These are phyloP conservation scores for Moesziomyces sp. DNA, from an alignment of 1,284 basidiomycete species.

Conservation along the genomic window DNA sequence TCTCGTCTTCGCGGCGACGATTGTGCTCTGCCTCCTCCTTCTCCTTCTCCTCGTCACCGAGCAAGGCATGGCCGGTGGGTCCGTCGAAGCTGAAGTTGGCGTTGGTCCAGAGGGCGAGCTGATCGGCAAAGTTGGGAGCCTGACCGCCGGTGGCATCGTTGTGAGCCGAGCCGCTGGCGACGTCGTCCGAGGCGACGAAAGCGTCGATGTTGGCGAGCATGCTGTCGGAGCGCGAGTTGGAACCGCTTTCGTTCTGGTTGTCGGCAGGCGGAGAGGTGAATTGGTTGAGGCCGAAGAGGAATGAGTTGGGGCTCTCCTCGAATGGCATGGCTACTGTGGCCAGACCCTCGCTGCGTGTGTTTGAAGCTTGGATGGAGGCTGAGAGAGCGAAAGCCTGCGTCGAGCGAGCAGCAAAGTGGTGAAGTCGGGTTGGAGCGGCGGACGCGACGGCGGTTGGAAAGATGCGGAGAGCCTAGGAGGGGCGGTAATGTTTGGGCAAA, in stretches of 20 bases:
- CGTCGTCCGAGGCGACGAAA: conserved; percentile 42
- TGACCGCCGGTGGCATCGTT: conserved; percentile 36
- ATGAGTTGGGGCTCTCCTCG: conserved; percentile 57
- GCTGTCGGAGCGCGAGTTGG: conserved; percentile 37
- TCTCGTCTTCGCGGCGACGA: conserved; percentile 47
- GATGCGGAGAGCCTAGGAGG: background rate
- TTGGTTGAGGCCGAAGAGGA: conserved; percentile 62
- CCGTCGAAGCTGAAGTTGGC: conserved; percentile 67
- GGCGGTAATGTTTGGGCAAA: background rate
- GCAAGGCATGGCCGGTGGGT: conserved; percentile 65
- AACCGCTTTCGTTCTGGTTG: conserved; percentile 28
- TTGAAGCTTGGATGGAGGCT: too few relatives aligned
- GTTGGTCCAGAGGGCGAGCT: conserved; percentile 67
- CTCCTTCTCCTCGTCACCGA: conserved; percentile 66
- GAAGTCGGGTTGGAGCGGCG: too few relatives aligned
- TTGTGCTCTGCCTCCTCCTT: conserved; percentile 60
- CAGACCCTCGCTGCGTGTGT: conserved; percentile 5
- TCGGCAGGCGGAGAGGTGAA: conserved; percentile 50
- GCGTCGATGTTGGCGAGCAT: conserved; percentile 54
- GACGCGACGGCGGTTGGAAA: background rate
- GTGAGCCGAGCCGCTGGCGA: conserved; percentile 21
- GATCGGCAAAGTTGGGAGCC: conserved; percentile 62
- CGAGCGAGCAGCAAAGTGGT: too few relatives aligned
- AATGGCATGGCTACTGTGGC: conserved; percentile 42
- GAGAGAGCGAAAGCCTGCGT: too few relatives aligned